Base-by-base conservation (phyloP, 805 yeast species). In the Kodamaea sagamina region DNA sequence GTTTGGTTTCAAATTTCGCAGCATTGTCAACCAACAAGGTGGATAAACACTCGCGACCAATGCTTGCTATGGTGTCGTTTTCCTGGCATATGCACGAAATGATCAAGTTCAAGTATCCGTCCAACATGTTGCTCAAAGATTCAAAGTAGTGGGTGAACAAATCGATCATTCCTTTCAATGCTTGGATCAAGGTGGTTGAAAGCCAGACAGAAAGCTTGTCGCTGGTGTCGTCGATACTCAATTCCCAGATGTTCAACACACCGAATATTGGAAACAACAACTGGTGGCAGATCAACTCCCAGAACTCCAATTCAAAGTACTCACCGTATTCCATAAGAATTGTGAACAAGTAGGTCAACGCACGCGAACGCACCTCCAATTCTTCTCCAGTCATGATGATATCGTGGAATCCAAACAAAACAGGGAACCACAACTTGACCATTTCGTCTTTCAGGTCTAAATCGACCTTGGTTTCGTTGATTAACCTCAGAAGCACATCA, bases 191-290 rank as follows among this genome's bases (percentile, higher is more conserved):
- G 0, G 99, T 93, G 0, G 99, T 90, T 0, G 97, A 89, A 37
- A 93, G 69, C 99, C 99, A 93, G 10, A 95, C 95, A 37, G 96
- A 87, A 52, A 89, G 64, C 48, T 86, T 95, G 61, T 92, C 99
- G 52, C 83, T 86, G 41, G 77, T 78, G 51, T 78, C 79, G 50
- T 78, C 80, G 46, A 80, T 79, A 47, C 53, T 55, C 43, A 84
- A 75, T 50, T 82, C 85, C 82, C 93, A 86, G 32, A 78, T 77
- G 41, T 84, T 79, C 51, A 93, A 72, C 5, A 89, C 86, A 13
- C 82, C 81, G 64, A 93, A 93, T 12, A 93, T 89, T 2, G 98
- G 99, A 74, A 92, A 89, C 47, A 93, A 65, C 42, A 93, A 71
- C 51, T 86, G 78, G 12, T 78, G 75, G 59, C 96, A 89, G 13